Evolutionary conservation across 768 basidiomycete species (phyloP).

Genomic region (Hirschioporus abietinus): DNA sequence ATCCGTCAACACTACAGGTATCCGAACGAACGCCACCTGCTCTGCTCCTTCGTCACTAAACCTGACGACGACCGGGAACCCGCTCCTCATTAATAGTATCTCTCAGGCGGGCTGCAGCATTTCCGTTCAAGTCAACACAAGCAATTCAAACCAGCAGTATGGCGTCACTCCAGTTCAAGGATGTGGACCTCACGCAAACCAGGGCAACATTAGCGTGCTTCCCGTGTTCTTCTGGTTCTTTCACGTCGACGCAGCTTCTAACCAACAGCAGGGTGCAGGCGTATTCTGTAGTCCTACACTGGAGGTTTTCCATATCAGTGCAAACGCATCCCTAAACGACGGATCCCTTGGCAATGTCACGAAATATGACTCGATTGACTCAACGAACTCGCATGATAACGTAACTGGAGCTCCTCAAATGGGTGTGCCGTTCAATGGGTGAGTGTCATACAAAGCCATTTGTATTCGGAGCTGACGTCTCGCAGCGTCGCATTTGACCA

Average conservation of each 20-base stretch:
- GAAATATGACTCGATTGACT: conserved; percentile 21
- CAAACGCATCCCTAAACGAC: conserved; percentile 39
- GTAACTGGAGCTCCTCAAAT: conserved; percentile 41
- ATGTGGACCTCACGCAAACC: conserved; percentile 22
- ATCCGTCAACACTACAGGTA: conserved; percentile 45
- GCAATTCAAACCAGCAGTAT: conserved; percentile 39
- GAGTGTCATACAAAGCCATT: conserved; percentile 13
- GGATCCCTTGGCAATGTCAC: conserved; percentile 35
- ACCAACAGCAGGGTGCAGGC: conserved; percentile 33
- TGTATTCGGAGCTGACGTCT: conserved; percentile 6
- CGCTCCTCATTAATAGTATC: conserved; percentile 36
- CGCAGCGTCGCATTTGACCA: conserved; percentile 5
- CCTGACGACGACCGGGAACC: conserved; percentile 21
- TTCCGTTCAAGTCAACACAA: conserved; percentile 32
- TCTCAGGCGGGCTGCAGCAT: conserved; percentile 44
- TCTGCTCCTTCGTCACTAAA: conserved; percentile 26
- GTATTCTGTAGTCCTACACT: conserved; percentile 58
- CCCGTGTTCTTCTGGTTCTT: conserved; percentile 72
- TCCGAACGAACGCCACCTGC: conserved; percentile 45
- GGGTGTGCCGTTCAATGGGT: conserved; percentile 60
- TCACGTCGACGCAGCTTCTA: conserved; percentile 22
- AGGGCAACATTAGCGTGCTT: conserved; percentile 29
- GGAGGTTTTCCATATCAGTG: conserved; percentile 35
- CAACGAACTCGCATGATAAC: conserved; percentile 34
- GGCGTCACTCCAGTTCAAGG: conserved; percentile 37